A percentile compares a stretch with the other conserved stretches of the same genome.
phyloP scores from a whole-genome alignment of 441 rosid species.

The Theobroma grandiflorum region DNA sequence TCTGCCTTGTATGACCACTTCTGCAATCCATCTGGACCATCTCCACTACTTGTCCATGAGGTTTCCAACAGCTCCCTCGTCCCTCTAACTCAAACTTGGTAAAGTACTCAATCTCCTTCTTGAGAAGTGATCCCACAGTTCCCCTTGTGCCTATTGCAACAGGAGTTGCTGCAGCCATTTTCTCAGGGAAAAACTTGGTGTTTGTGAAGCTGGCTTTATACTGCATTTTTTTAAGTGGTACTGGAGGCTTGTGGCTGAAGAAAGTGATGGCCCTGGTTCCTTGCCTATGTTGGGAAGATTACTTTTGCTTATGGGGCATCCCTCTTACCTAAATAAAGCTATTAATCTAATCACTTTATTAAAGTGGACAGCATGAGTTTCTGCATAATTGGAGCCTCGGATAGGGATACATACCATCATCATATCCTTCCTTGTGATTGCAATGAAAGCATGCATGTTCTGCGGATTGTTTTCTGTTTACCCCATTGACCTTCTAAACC shows the following conservation, averaged over 20 bases:
- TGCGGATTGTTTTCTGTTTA: constrained; percentile 7
- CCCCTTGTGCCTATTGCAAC: constrained; percentile 88
- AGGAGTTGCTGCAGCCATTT: constrained; percentile 53
- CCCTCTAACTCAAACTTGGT: constrained; percentile 46
- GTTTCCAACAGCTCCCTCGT: constrained; percentile 41
- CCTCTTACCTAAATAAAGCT: constrained; percentile 23
- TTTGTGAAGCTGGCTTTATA: constrained; percentile 30
- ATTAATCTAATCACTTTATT: constrained; percentile 35
- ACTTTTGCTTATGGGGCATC: constrained; percentile 29
- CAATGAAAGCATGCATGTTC: constrained; percentile 34
- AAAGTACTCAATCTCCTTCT: constrained; percentile 85
- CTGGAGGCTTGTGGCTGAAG: constrained; percentile 48
- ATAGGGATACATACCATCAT: constrained; percentile 33
- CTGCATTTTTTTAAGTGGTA: constrained; percentile 32
- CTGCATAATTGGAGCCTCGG: constrained; percentile 50
- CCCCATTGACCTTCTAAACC: constrained; percentile 1
- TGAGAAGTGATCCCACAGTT: constrained; percentile 82
- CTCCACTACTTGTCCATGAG: constrained; percentile 34
- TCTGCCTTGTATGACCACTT: constrained; percentile 44
- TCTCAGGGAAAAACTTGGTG: constrained; percentile 25
- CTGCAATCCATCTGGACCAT: constrained; percentile 41
- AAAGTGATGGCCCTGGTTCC: constrained; percentile 34
- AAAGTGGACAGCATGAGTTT: constrained; percentile 49
- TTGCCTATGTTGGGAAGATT: constrained; percentile 21
- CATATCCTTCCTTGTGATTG: constrained; percentile 29